These are phyloP conservation scores for Piloderma croceum DNA, from an alignment of 768 basidiomycete species.

Conservation along the genomic window DNA sequence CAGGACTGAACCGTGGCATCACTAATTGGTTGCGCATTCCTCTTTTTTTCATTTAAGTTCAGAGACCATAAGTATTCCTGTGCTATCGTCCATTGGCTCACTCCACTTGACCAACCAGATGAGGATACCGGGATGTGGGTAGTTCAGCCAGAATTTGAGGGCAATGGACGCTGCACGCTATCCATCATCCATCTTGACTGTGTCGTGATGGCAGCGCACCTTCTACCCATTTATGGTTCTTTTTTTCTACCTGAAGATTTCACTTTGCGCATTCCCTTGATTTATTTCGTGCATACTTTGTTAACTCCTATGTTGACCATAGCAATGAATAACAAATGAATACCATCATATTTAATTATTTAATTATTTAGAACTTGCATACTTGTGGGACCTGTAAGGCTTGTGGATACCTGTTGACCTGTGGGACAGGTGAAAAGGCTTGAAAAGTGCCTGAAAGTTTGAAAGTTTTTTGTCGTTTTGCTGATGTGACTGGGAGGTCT, in stretches of 20 bases:
- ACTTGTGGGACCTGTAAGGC: too few species aligned
- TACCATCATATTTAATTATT: too few species aligned
- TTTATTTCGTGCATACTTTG: constrained; percentile 20
- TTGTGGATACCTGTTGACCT: too few species aligned
- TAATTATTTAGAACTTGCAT: too few species aligned
- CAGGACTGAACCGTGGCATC: too few species aligned
- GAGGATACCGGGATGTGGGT: constrained; percentile 29
- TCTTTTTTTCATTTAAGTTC: constrained; percentile 31
- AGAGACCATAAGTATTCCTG: constrained; percentile 9
- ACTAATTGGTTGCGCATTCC: constrained; percentile 19
- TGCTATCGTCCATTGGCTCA: constrained; percentile 28
- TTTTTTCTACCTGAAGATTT: constrained; percentile 16
- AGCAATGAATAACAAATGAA: too few species aligned
- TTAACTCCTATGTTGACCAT: constrained; percentile 29
- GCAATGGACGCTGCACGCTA: not conserved
- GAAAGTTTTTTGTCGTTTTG: too few species aligned
- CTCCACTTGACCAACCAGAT: constrained; percentile 14
- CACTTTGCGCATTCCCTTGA: constrained; percentile 18
- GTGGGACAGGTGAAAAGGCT: too few species aligned
- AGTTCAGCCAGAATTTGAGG: too few species aligned
- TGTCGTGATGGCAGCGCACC: constrained; percentile 24
- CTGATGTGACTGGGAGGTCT: too few species aligned
- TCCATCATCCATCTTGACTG: constrained; percentile 20
- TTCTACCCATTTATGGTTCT: constrained; percentile 23
- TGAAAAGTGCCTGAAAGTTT: too few species aligned